Evolutionary conservation across 106 monocot genomes (phyloP).

Genomic region (Iris macrosiphon): DNA sequence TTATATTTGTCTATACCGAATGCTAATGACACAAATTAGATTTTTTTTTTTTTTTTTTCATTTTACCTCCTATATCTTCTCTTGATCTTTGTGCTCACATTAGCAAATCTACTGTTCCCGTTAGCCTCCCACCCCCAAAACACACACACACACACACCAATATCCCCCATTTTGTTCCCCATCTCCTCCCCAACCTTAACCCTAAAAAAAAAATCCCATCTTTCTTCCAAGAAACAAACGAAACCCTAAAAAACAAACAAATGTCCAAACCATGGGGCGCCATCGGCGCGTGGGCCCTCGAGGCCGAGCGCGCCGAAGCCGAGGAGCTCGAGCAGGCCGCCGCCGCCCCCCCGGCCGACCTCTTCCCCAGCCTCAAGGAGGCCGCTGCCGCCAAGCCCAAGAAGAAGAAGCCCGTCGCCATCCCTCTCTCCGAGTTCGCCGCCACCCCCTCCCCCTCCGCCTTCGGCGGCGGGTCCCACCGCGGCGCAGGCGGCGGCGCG

Average conservation of each 20-base stretch:
- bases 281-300: conserved; percentile 67
- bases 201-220: too few relatives aligned
- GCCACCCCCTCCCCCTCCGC: conserved; percentile 14
- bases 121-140: too few relatives aligned
- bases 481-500: conserved; percentile 25
- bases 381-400: conserved; percentile 31
- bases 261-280: conserved; percentile 67
- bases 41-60: too few relatives aligned
- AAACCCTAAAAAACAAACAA: neutral
- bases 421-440: conserved; percentile 5
- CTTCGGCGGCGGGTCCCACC: conserved; percentile 19
- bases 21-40: too few relatives aligned
- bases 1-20: too few relatives aligned
- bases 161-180: too few relatives aligned
- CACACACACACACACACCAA: too few relatives aligned
- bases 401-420: conserved; percentile 46
- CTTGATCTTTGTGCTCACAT: too few relatives aligned
- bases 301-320: conserved; percentile 47
- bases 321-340: conserved; percentile 31
- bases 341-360: conserved; percentile 8
- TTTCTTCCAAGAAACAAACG: too few relatives aligned
- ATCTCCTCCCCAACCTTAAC: too few relatives aligned
- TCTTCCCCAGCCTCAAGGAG: conserved; percentile 51
- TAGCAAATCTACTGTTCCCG: too few relatives aligned
- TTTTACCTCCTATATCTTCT: too few relatives aligned